Base-by-base conservation (phyloP, 371 early-diverging fungal species). In the Saksenaea vasiformis region DNA sequence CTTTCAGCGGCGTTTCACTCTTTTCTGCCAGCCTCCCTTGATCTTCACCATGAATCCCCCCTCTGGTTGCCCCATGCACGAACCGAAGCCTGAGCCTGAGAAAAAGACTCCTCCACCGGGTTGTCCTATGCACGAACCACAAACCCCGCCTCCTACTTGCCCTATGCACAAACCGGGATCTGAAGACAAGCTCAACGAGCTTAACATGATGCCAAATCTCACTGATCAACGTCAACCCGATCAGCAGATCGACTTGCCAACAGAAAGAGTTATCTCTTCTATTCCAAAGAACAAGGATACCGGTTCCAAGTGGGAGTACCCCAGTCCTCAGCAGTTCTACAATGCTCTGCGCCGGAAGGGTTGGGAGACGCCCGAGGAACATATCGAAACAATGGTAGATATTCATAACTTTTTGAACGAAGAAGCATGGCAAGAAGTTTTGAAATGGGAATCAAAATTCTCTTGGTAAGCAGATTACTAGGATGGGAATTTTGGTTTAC, bases 351-450 rank as follows among this genome's bases (percentile, higher is more conserved):
- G 90, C 58, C 86, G 97, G 37, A 98, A 98, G 72, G 92, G 94
- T 37, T 94, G 93, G 95, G 89, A 93, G 53, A 91, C 98, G 0
- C 91, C 91, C 4, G 97, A 96, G 71, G 88, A 89, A 39, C 89
- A 94, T 55, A 87, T 98, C 56, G 91, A 90, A 47, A 90, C 90
- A 0, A 95, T 98, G 91, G 97, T 98, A 1, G 90, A 93, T 68
- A 97, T 98, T 67, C 99, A 98, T 78, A 98, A 98, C 75, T 92
- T 93, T 65, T 83, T 98, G 70, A 98, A 98, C 68, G 98, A 98
- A 71, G 92, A 89, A 51, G 93, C 93, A 37, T 98, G 99, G 99
- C 71, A 83, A 17, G 91, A 97, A 68, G 94, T 98, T 26, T 70
- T 94, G 57, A 90, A 93, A 69, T 98, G 97, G 97, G 99, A 98